Evolutionary conservation across 139 green algal genomes (phyloP), one percentile per base, ranked within the genome.

Genomic region (Chlamydomonas sphaeroides): DNA sequence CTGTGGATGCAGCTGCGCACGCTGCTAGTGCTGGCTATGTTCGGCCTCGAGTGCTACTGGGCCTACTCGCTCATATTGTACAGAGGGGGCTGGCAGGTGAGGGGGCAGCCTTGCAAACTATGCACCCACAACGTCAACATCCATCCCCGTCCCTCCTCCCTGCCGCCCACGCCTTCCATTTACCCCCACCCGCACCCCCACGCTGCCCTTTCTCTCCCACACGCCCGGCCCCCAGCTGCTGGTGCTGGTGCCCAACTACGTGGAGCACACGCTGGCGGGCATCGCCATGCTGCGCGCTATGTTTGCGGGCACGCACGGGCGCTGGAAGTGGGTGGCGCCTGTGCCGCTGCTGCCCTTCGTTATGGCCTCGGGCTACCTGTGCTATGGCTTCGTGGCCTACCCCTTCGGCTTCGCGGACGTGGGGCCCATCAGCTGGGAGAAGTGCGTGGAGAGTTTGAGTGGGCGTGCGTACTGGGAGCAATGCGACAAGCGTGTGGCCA

Each of bases 41-140:
- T 84, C 28, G 77, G 65, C 4, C 77, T 84, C 30, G 77, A 84
- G 77, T 74, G 63, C 77, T 84, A 84, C 77, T 84, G 77, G 77
- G 77, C 77, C 25, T 84, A 84, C 51, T 15, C 41, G 17, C 65
- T 84, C 49, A 75, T 84, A 25, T 48, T 75, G 14, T 74, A 84
- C 65, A 65, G 77, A 17, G 77, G 77, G 5, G 77, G 77, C 26
- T 84, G 65, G 65, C 77, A 84, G 77, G 77, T 84, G 42, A 1
- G 76, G 67, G 38, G 38, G 38, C 3, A n/a, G n/a, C n/a, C n/a
- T n/a, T n/a, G n/a, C n/a, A n/a, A n/a, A n/a, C n/a, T n/a, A n/a
- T n/a, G n/a, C n/a, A n/a, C n/a, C n/a, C n/a, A n/a, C n/a, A n/a
- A n/a, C 48, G 20, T 56, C 20, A 56, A 56, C 48, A 56, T n/a